These are phyloP conservation scores for Aspergillus arachidicola DNA, from an alignment of 2,329 filamentous ascomycete genomes.

Conservation along the genomic window DNA sequence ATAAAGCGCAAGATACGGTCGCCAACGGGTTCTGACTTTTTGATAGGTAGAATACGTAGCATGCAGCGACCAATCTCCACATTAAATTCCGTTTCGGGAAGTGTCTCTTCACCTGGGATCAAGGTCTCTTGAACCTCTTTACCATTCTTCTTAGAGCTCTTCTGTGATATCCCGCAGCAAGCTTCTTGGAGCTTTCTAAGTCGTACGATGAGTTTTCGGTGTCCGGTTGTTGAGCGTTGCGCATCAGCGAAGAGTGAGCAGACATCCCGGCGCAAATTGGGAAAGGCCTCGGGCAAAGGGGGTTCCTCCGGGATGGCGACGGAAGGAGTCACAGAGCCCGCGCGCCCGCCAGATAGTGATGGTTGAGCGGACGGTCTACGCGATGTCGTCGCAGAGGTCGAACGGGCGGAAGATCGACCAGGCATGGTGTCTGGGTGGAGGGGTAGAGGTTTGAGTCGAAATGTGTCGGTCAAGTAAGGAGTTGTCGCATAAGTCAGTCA, in stretches of 20 bases:
- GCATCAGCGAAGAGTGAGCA: constrained; percentile 76
- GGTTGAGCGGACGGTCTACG: constrained; percentile 59
- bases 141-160: constrained; percentile 35
- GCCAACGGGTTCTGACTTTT: constrained; percentile 87
- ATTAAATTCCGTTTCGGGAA: constrained; percentile 86
- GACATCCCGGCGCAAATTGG: constrained; percentile 71
- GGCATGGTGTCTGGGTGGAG: constrained; percentile 39
- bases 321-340: constrained; percentile 50
- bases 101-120: constrained; percentile 60
- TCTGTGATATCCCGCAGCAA: constrained; percentile 63
- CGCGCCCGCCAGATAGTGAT: constrained; percentile 80
- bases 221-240: constrained; percentile 84
- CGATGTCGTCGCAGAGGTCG: constrained; percentile 37
- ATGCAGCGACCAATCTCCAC: constrained; percentile 81
- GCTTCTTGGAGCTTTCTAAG: constrained; percentile 88
- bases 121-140: constrained; percentile 53
- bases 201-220: constrained; percentile 84
- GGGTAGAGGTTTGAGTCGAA: constrained; percentile 10
- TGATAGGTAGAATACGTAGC: constrained; percentile 78
- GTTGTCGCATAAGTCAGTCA: constrained; percentile 2
- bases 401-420: constrained; percentile 43
- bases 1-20: constrained; percentile 85
- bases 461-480: constrained; percentile 11
- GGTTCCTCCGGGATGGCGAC: constrained; percentile 66
- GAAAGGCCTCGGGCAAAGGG: constrained; percentile 36